Evolutionary conservation across 345 rosid species (phyloP).

Genomic region (Eucalyptus melliodora): DNA sequence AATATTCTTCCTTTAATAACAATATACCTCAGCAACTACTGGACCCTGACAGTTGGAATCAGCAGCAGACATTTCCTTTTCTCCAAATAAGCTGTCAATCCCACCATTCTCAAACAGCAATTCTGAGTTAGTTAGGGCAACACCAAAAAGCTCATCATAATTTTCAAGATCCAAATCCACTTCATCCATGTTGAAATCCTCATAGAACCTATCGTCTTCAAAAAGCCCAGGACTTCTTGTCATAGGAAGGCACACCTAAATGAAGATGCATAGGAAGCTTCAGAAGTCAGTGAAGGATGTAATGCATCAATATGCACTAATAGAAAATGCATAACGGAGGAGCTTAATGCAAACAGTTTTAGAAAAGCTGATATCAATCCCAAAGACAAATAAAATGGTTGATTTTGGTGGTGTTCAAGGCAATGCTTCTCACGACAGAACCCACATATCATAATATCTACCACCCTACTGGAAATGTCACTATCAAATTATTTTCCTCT

Average conservation of each 20-base stretch:
- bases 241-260: neutral
- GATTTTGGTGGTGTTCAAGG: neutral
- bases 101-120: constrained; percentile 83
- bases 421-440: neutral
- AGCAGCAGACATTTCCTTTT: constrained; percentile 38
- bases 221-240: constrained; percentile 23
- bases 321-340: neutral
- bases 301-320: neutral
- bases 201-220: constrained; percentile 50
- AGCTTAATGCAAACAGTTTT: neutral
- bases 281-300: neutral
- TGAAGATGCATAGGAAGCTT: neutral
- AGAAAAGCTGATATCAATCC: neutral
- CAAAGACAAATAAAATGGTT: neutral
- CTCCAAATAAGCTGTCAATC: constrained; percentile 68
- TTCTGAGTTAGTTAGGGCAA: constrained; percentile 60
- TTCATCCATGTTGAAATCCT: constrained; percentile 68
- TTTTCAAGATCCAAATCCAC: constrained; percentile 77
- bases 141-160: constrained; percentile 95
- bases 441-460: neutral
- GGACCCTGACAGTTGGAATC: constrained; percentile 51
- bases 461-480: neutral
- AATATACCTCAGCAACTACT: constrained; percentile 49
- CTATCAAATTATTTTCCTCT: neutral
- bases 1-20: neutral